These are phyloP conservation scores for Capniomyces stellatus DNA, from an alignment of 371 early-diverging fungal genomes.

Conservation along the genomic window DNA sequence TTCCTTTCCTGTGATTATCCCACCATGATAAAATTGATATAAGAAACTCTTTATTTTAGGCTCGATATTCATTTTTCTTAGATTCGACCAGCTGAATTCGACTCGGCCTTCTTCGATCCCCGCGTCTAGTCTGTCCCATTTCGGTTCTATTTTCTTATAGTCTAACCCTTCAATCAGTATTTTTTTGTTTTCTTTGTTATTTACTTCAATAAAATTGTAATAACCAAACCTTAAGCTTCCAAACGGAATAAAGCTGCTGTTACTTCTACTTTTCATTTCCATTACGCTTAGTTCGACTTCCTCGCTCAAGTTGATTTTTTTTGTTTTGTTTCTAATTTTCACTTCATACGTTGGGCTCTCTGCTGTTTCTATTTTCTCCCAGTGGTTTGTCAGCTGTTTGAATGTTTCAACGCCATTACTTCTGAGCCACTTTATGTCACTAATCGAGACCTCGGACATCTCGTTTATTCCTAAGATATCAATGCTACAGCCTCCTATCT, in stretches of 20 bases:
- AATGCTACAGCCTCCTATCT: background rate
- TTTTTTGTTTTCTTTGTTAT: background rate
- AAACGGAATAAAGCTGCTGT: background rate
- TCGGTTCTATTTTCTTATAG: background rate
- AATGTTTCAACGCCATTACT: background rate
- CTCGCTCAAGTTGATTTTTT: background rate
- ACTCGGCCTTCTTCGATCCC: background rate
- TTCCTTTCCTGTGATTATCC: slow-evolving; percentile 2
- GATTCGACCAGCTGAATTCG: background rate
- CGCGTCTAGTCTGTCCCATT: background rate
- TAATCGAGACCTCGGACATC: background rate
- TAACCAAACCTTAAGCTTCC: background rate
- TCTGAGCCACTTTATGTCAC: background rate
- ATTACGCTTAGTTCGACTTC: background rate
- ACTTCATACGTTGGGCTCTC: background rate
- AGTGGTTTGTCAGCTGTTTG: background rate
- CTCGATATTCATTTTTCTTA: background rate
- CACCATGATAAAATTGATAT: background rate
- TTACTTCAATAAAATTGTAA: background rate
- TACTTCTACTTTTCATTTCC: background rate
- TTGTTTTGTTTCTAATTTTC: background rate
- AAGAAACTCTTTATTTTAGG: background rate
- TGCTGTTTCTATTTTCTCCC: background rate
- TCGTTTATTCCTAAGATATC: background rate
- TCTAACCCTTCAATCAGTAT: background rate